A percentile compares a stretch with the other conserved stretches of the same genome.
These are phyloP conservation scores for Astrocystis sublimbata DNA, from an alignment of 495 filamentous ascomycete species.

Conservation along the genomic window DNA sequence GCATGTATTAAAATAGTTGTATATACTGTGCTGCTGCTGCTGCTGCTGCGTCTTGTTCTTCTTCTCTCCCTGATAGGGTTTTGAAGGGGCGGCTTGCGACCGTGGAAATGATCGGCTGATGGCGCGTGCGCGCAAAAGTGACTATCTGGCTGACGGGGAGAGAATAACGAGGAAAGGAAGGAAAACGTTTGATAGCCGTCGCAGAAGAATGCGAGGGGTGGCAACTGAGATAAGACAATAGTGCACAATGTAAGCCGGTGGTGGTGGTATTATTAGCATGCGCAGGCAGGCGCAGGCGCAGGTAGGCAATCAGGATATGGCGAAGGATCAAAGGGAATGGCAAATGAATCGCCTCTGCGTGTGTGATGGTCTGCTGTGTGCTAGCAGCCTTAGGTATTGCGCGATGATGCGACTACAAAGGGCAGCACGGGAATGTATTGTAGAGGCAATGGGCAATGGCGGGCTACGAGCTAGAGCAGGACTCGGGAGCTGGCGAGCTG, in stretches of 20 bases:
- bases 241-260: constrained; percentile 9
- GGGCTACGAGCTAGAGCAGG: constrained; percentile 1
- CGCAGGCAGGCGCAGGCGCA: not conserved
- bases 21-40: too few species aligned
- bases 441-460: not conserved
- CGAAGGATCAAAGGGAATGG: constrained; percentile 2
- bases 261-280: constrained; percentile 16
- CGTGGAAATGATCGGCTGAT: constrained; percentile 10
- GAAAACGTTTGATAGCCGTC: constrained; percentile 4
- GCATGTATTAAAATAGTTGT: constrained; percentile 16
- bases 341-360: constrained; percentile 15
- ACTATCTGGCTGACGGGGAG: constrained; percentile 2
- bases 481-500: constrained; percentile 13
- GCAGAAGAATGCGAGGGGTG: constrained; percentile 16
- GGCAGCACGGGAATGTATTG: not conserved
- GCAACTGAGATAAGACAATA: constrained; percentile 13
- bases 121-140: constrained; percentile 6
- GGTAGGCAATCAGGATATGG: not conserved
- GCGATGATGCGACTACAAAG: constrained; percentile 16
- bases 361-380: not conserved
- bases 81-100: constrained; percentile 13
- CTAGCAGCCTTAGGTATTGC: not conserved
- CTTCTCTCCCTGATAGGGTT: not conserved
- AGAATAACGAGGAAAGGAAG: constrained; percentile 13
- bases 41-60: constrained; percentile 3